phyloP scores from a whole-genome alignment of 768 basidiomycete genomes.

The Amanita brunnescens region DNA sequence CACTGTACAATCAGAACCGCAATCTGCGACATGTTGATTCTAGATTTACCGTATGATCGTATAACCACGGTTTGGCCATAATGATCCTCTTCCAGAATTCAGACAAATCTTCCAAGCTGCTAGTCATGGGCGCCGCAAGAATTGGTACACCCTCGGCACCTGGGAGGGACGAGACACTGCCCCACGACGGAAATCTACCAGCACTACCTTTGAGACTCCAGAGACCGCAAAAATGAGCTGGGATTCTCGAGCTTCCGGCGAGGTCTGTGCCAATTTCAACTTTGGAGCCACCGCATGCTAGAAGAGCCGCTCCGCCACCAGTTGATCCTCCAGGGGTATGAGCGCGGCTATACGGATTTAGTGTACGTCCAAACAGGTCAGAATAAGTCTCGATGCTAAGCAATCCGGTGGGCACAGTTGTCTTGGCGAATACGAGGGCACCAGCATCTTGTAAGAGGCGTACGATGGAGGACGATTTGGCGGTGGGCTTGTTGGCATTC shows the following conservation, averaged over 20 bases:
- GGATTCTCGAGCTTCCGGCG: conserved; percentile 64
- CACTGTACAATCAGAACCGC: conserved; percentile 25
- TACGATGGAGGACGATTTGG: conserved; percentile 44
- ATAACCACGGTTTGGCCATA: conserved; percentile 54
- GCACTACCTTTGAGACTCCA: conserved; percentile 56
- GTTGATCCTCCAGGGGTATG: conserved; percentile 56
- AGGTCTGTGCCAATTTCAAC: conserved; percentile 69
- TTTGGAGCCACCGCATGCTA: conserved; percentile 56
- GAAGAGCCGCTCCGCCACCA: conserved; percentile 60
- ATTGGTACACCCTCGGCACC: conserved; percentile 52
- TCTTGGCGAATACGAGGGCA: conserved; percentile 57
- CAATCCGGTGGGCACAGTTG: conserved; percentile 49
- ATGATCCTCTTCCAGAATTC: conserved; percentile 60
- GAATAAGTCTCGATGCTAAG: conserved; percentile 49
- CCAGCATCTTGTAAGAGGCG: conserved; percentile 52
- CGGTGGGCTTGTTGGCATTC: conserved; percentile 33
- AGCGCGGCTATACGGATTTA: conserved; percentile 51
- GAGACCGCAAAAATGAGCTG: conserved; percentile 66
- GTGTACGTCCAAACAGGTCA: conserved; percentile 52
- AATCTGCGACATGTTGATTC: conserved; percentile 8
- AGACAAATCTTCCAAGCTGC: conserved; percentile 50
- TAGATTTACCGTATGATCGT: conserved; percentile 48
- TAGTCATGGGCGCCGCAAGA: conserved; percentile 52
- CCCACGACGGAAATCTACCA: conserved; percentile 48
- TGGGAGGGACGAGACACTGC: conserved; percentile 34